A percentile compares a stretch with the other conserved stretches of the same genome.
phyloP scores from a whole-genome alignment of 2,329 filamentous ascomycete genomes.

The Diaporthe batatas region DNA sequence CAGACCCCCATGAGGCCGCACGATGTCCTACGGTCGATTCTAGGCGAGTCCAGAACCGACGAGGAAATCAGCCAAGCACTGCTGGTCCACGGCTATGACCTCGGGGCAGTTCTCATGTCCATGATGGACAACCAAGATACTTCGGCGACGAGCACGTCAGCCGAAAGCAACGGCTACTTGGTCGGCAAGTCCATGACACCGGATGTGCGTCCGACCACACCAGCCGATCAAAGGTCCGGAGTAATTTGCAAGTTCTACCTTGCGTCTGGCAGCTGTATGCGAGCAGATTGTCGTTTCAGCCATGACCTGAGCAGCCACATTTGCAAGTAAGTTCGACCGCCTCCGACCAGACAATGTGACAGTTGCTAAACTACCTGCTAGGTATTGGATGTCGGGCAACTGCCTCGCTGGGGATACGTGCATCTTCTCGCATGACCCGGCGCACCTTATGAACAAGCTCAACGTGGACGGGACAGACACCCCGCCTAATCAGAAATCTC shows the following conservation, averaged over 20 bases:
- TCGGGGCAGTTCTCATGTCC: conserved; percentile 90
- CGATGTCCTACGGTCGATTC: conserved; percentile 95
- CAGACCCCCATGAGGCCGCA: conserved; percentile 96
- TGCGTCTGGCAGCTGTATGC: conserved; percentile 93
- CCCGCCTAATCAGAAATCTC: conserved; percentile 72
- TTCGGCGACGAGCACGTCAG: conserved; percentile 50
- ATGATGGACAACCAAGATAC: conserved; percentile 80
- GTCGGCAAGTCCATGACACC: conserved; percentile 92
- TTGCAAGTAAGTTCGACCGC: conserved; percentile 88
- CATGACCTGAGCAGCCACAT: conserved; percentile 96
- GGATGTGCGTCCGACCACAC: conserved; percentile 81
- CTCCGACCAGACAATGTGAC: conserved; percentile 20
- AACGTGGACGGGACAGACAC: conserved; percentile 77
- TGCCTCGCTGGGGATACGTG: conserved; percentile 94
- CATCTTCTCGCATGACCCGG: conserved; percentile 96
- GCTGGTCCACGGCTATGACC: conserved; percentile 89
- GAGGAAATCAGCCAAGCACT: conserved; percentile 96
- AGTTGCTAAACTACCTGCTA: conserved; percentile 52
- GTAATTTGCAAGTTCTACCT: conserved; percentile 98
- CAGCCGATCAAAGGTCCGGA: conserved; percentile 82
- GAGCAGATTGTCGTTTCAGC: conserved; percentile 96
- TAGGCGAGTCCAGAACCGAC: conserved; percentile 89
- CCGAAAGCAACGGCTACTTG: conserved; percentile 69
- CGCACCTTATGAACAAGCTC: conserved; percentile 85
- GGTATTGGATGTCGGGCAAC: conserved; percentile 96